Evolutionary conservation across 805 yeast species (phyloP), one percentile per base, ranked within the genome.

Genomic region (Pichia ethanolica): DNA sequence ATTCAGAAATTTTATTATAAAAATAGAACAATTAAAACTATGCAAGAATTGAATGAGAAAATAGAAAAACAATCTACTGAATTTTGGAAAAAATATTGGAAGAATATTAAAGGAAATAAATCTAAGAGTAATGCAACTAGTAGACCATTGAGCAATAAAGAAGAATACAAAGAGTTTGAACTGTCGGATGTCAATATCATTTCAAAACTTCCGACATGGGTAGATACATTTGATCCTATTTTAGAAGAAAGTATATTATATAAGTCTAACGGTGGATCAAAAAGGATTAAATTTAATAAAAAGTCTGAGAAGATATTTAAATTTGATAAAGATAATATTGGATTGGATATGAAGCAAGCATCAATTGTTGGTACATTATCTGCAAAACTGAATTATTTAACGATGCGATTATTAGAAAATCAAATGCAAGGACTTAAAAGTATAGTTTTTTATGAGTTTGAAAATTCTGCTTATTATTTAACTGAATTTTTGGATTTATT

Each of bases 391-490:
- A 77, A 87, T 5, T 83, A 83, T 53, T 63, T 83, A 50, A 71
- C 78, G 0, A 68, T 82, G 13, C 68, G 78, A 51, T 56, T 82
- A 8, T 59, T 80, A 30, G 82, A 79, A 45, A 77, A 82, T 57
- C 79, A 78, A 52, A 50, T 55, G 9, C 48, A 60, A 8, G 69
- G 71, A 4, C 59, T 77, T 46, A 80, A 83, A 60, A 75, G 83
- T 13, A 69, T 83, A 30, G 79, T 83, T 0, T 83, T 83, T 59
- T 84, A 78, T 59, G 89, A 83, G 53, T 81, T 79, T 62, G 87
- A 82, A 59, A 88, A 83, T 54, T 74, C 80, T 44, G 89, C 89
- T 0, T 83, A 78, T 58, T 82, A 81, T 59, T 59, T 83, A 32
- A 75, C 86, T 0, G 90, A 84, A 55, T 68, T 81, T 11, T 58